Evolutionary conservation across 2,329 filamentous ascomycete genomes (phyloP).

Genomic region (Ophiostoma fasciatum): DNA sequence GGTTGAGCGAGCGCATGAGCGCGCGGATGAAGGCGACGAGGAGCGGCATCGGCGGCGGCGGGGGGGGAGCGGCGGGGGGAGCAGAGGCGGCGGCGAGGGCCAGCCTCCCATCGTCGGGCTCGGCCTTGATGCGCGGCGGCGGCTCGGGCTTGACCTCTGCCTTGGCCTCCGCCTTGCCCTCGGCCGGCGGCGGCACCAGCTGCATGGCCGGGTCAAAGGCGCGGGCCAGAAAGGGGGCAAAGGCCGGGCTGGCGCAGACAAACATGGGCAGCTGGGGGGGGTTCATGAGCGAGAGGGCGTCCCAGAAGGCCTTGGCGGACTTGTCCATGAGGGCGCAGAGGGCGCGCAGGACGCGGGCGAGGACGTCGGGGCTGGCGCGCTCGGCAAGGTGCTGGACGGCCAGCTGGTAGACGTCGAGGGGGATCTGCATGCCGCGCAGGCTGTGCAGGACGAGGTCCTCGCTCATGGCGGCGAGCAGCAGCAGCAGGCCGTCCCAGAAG

Average conservation of each 20-base stretch:
- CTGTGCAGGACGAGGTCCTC: slow-evolving; percentile 62
- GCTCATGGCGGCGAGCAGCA: slow-evolving; percentile 60
- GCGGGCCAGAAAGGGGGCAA: slow-evolving; percentile 45
- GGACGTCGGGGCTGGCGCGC: slow-evolving; percentile 34
- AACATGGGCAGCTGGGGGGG: slow-evolving; percentile 72
- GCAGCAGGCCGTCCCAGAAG: slow-evolving; percentile 66
- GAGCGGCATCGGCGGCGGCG: slow-evolving; percentile 20
- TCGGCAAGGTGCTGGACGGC: slow-evolving; percentile 38
- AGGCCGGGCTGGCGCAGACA: slow-evolving; percentile 58
- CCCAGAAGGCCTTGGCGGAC: slow-evolving; percentile 72
- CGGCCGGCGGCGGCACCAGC: too few species aligned
- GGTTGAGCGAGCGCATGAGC: slow-evolving; percentile 63
- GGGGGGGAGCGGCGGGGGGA: too few species aligned
- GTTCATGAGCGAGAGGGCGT: slow-evolving; percentile 67
- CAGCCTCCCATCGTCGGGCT: too few species aligned
- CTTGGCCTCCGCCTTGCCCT: background rate
- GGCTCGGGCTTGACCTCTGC: background rate
- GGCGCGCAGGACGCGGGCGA: slow-evolving; percentile 55
- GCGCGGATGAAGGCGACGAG: slow-evolving; percentile 65
- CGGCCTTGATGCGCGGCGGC: too few species aligned
- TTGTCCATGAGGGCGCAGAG: slow-evolving; percentile 59
- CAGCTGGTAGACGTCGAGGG: slow-evolving; percentile 54
- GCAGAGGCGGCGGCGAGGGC: too few species aligned
- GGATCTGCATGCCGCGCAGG: slow-evolving; percentile 63
- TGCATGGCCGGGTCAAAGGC: slow-evolving; percentile 40